These are phyloP conservation scores for Colletotrichum sojae DNA, from an alignment of 2,329 filamentous ascomycete species.

Conservation along the genomic window DNA sequence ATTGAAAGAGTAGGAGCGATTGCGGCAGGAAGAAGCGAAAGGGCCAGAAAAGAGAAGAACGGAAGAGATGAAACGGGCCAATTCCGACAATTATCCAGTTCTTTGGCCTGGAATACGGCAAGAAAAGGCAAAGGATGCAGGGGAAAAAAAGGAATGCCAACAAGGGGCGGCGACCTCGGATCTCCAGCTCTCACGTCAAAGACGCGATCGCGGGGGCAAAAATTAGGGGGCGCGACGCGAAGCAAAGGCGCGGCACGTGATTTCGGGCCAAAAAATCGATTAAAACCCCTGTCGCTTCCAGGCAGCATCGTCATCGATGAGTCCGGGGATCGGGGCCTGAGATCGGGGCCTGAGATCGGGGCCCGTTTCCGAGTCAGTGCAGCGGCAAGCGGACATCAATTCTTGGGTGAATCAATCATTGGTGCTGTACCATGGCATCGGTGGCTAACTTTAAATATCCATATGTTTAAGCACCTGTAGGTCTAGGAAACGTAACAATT, in stretches of 20 bases:
- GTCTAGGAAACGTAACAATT: too few relatives aligned
- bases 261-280: slow-evolving; percentile 34
- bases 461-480: too few relatives aligned
- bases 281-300: slow-evolving; percentile 6
- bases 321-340: neutral
- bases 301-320: slow-evolving; percentile 31
- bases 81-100: too few relatives aligned
- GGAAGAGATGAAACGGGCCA: neutral
- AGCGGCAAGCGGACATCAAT: neutral
- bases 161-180: neutral
- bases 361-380: neutral
- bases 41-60: neutral
- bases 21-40: neutral
- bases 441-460: too few relatives aligned
- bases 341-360: slow-evolving; percentile 5
- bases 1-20: neutral
- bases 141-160: neutral
- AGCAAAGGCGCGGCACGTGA: slow-evolving; percentile 51
- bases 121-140: neutral
- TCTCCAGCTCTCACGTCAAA: neutral
- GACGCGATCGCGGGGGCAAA: slow-evolving; percentile 23
- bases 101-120: too few relatives aligned
- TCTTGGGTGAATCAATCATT: neutral
- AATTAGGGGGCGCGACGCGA: slow-evolving; percentile 49
- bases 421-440: too few relatives aligned